These are phyloP conservation scores for Aleurites moluccanus DNA, from an alignment of 441 rosid species.

Conservation along the genomic window DNA sequence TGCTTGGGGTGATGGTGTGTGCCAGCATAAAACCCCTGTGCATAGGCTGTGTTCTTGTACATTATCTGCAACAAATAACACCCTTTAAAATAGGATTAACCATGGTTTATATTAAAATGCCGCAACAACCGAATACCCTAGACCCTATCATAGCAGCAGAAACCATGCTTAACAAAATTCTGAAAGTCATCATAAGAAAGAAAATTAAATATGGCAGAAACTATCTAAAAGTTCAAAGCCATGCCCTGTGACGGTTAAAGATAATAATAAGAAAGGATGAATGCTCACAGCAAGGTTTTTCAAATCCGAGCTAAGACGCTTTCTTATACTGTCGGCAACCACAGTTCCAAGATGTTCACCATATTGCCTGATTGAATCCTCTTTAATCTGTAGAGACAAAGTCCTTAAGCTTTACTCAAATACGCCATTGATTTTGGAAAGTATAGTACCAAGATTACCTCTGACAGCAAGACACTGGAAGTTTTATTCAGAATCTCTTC, in stretches of 20 bases:
- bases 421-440: neutral
- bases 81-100: neutral
- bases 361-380: slow-evolving; percentile 38
- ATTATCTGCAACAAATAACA: slow-evolving; percentile 50
- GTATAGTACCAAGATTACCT: slow-evolving; percentile 32
- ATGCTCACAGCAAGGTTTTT: slow-evolving; percentile 60
- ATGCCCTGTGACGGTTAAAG: neutral
- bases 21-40: slow-evolving; percentile 45
- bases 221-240: neutral
- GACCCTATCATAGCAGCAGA: neutral
- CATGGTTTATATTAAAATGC: neutral
- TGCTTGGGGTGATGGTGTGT: slow-evolving; percentile 16
- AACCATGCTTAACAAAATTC: neutral
- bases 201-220: neutral
- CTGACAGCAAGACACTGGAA: slow-evolving; percentile 54
- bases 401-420: slow-evolving; percentile 2
- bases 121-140: neutral
- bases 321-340: slow-evolving; percentile 45
- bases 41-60: slow-evolving; percentile 60
- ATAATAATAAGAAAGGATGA: neutral
- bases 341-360: slow-evolving; percentile 50
- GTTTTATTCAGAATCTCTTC: slow-evolving; percentile 65
- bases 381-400: slow-evolving; percentile 44
- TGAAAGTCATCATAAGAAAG: neutral
- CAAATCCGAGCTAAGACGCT: slow-evolving; percentile 57